phyloP scores from a whole-genome alignment of 495 filamentous ascomycete genomes.

The Letharia lupina region DNA sequence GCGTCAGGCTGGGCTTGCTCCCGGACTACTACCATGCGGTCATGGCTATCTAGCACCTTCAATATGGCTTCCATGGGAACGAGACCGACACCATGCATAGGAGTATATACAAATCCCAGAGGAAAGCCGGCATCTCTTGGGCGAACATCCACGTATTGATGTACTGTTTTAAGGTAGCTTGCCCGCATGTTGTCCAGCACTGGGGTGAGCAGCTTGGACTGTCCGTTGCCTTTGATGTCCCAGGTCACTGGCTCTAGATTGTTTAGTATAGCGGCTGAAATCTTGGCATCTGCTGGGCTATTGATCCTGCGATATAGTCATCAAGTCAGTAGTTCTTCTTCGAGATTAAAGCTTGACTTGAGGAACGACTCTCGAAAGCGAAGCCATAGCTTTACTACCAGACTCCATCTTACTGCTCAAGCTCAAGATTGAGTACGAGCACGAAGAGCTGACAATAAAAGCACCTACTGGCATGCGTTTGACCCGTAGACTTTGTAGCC shows the following conservation, averaged over 20 bases:
- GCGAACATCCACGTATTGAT: not conserved
- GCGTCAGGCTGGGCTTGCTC: slow-evolving; percentile 53
- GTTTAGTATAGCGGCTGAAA: slow-evolving; percentile 49
- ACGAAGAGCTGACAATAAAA: not conserved
- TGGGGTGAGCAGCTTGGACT: slow-evolving; percentile 12
- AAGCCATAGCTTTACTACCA: slow-evolving; percentile 2
- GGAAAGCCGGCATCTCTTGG: not conserved
- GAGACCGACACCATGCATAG: slow-evolving; percentile 61
- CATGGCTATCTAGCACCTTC: slow-evolving; percentile 39
- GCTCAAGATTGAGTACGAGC: not conserved
- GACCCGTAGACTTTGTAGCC: slow-evolving; percentile 56
- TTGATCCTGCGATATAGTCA: not conserved
- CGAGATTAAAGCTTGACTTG: not conserved
- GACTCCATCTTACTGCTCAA: not conserved
- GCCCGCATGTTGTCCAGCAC: slow-evolving; percentile 33
- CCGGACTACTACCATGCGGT: slow-evolving; percentile 37
- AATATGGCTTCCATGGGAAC: slow-evolving; percentile 39
- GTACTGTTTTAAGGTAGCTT: slow-evolving; percentile 39
- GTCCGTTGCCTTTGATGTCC: slow-evolving; percentile 40
- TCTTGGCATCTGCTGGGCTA: slow-evolving; percentile 43
- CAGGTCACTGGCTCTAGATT: slow-evolving; percentile 49
- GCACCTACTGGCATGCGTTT: slow-evolving; percentile 57
- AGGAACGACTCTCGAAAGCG: not conserved
- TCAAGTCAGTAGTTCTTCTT: not conserved
- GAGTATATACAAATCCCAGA: slow-evolving; percentile 51